Evolutionary conservation across 2,329 filamentous ascomycete genomes (phyloP), one percentile per base, ranked within the genome.

Genomic region (Trichoderma sp.): DNA sequence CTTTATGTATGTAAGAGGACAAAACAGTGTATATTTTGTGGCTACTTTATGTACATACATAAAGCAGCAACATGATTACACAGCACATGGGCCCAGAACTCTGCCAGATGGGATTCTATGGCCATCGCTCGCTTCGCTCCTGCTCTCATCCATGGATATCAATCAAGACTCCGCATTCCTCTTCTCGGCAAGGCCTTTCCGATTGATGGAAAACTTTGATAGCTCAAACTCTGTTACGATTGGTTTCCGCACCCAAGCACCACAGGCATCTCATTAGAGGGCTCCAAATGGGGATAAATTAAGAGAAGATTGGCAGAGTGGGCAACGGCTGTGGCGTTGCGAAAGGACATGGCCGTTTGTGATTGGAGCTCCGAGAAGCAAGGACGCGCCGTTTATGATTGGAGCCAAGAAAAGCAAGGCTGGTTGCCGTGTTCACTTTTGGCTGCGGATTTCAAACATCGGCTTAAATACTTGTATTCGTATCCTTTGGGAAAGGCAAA

Each of bases 261-360:
- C 21, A 10, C 14, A 43, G 10, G 24, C 2, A 11, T 10, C 32
- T 10, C 32, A 11, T 32, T 32, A 43, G 34, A 46, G 34, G 7
- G 26, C 39, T 46, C 39, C 59, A 21, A 11, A 49, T 51, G 55
- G 11, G 21, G n/a, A 14, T 37, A 39, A 30, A 14, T 7, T 14
- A 30, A 24, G 55, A 30, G 55, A 58, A 26, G 16, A 30, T 26
- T n/a, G 37, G 43, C 52, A 16, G 37, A 49, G 52, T 14, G 63
- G 52, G 37, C 30, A 66, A 11, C 26, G 28, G 52, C 26, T 66
- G 52, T 66, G 63, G 63, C 63, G 63, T 16, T 26, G 34, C 11
- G 26, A 58, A 21, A 21, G 18, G 37, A 66, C 1, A 34, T 56
- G 6, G 28, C 32, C 13, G 13, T 28, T n/a, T n/a, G 51, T 55